Evolutionary conservation across 106 monocot species (phyloP).

Genomic region (Hemerocallis citrina): DNA sequence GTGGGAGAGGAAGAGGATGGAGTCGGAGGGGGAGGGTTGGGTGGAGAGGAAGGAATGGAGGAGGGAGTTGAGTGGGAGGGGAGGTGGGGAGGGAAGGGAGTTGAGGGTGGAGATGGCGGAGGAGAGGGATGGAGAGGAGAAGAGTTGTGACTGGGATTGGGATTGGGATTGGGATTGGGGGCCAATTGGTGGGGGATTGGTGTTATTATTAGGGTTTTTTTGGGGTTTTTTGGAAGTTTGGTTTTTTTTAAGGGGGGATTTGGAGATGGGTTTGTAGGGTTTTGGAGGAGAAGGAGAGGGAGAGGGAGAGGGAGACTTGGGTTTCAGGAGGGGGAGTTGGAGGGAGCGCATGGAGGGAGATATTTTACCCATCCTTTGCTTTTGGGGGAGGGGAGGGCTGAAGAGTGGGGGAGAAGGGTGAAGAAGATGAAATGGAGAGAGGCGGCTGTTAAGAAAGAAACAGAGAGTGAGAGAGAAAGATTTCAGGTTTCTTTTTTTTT

Average conservation of each 20-base stretch:
- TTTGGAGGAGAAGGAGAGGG: background rate
- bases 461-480: too few species aligned
- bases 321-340: slow-evolving; percentile 19
- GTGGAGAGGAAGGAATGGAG: slow-evolving; percentile 16
- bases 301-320: background rate
- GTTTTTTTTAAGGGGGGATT: slow-evolving; percentile 11
- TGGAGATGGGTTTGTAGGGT: background rate
- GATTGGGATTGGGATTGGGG: slow-evolving; percentile 9
- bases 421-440: too few species aligned
- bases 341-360: slow-evolving; percentile 35
- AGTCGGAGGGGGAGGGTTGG: slow-evolving; percentile 45
- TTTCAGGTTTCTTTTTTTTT: too few species aligned
- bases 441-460: too few species aligned
- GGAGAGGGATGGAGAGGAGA: slow-evolving; percentile 10
- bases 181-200: background rate
- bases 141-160: slow-evolving; percentile 13
- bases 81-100: background rate
- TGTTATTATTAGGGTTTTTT: background rate
- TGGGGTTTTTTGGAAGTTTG: too few species aligned
- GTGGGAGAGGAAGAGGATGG: slow-evolving; percentile 42
- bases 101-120: slow-evolving; percentile 17
- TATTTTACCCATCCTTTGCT: slow-evolving; percentile 28
- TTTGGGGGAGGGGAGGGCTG: too few species aligned
- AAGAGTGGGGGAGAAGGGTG: too few species aligned
- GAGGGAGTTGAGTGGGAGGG: background rate